A percentile compares a stretch with the other conserved stretches of the same genome.
Conservation (phyloP, 768 basidiomycete species). For the Sarcodon aspratus region DNA sequence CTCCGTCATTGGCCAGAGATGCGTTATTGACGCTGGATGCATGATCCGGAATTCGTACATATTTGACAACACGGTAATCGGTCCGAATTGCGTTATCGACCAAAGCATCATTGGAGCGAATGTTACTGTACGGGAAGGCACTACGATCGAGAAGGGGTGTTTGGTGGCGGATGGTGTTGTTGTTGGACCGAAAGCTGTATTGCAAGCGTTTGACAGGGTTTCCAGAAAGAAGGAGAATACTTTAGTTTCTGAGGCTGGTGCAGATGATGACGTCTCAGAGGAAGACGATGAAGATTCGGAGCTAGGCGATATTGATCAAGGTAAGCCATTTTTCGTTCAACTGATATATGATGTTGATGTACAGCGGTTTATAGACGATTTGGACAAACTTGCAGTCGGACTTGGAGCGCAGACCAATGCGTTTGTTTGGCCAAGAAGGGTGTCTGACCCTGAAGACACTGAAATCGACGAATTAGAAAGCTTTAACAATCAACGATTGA, state of each 20-base stretch:
- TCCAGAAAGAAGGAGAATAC: slow-evolving; percentile 35
- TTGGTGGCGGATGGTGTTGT: slow-evolving; percentile 75
- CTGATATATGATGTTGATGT: neutral
- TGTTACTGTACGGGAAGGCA: slow-evolving; percentile 60
- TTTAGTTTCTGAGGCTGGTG: slow-evolving; percentile 15
- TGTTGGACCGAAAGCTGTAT: slow-evolving; percentile 58
- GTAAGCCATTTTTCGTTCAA: slow-evolving; percentile 26
- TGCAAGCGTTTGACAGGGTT: slow-evolving; percentile 64
- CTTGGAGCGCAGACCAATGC: slow-evolving; percentile 71
- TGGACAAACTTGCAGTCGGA: slow-evolving; percentile 25
- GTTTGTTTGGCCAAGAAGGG: slow-evolving; percentile 68
- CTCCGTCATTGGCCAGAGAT: slow-evolving; percentile 73
- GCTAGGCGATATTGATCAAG: slow-evolving; percentile 53
- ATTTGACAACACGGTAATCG: slow-evolving; percentile 68
- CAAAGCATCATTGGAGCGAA: slow-evolving; percentile 74
- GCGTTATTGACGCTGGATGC: slow-evolving; percentile 59
- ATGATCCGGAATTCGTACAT: slow-evolving; percentile 70
- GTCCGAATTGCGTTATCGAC: slow-evolving; percentile 58
- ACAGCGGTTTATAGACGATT: slow-evolving; percentile 28
- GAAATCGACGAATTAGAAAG: slow-evolving; percentile 52
- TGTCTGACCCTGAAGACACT: slow-evolving; percentile 49
- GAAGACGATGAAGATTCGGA: slow-evolving; percentile 39
- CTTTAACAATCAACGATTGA: slow-evolving; percentile 55
- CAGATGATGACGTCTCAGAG: slow-evolving; percentile 19
- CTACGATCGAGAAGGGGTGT: slow-evolving; percentile 60